Evolutionary conservation across 2,329 filamentous ascomycete genomes (phyloP).

Genomic region (Fulvia fulva): DNA sequence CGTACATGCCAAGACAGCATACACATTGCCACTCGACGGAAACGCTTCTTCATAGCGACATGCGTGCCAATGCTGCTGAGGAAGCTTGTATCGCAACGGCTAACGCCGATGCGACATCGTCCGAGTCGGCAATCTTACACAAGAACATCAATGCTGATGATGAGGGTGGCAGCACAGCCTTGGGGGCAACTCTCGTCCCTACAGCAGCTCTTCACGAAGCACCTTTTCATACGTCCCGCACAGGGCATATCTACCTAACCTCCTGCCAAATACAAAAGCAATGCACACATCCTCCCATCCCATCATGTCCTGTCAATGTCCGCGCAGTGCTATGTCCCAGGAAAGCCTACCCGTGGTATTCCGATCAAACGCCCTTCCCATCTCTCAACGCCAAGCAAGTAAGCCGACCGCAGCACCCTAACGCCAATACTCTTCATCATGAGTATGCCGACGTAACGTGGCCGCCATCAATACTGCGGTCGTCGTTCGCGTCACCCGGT

Average conservation of each 20-base stretch:
- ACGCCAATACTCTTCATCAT: slow-evolving; percentile 4
- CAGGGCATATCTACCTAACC: not conserved
- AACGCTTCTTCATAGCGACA: not conserved
- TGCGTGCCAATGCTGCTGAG: not conserved
- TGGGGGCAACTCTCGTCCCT: not conserved
- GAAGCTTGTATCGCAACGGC: not conserved
- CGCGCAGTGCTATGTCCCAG: not conserved
- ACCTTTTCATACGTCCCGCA: not conserved
- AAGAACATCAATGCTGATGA: not conserved
- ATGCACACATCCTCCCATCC: not conserved
- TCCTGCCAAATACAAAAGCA: not conserved
- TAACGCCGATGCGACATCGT: not conserved
- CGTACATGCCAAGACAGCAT: not conserved
- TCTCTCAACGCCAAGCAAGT: not conserved
- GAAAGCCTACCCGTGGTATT: not conserved
- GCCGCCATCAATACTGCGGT: slow-evolving; percentile 16
- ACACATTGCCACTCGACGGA: too few species aligned
- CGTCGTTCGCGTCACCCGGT: slow-evolving; percentile 9
- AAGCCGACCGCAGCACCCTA: not conserved
- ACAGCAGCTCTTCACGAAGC: too few species aligned
- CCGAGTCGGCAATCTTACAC: not conserved
- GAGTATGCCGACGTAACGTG: slow-evolving; percentile 3
- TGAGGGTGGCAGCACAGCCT: not conserved
- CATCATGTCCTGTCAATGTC: not conserved
- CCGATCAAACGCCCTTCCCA: not conserved